These are phyloP conservation scores for Acacia concinna DNA, from an alignment of 331 rosid genomes.

Conservation along the genomic window DNA sequence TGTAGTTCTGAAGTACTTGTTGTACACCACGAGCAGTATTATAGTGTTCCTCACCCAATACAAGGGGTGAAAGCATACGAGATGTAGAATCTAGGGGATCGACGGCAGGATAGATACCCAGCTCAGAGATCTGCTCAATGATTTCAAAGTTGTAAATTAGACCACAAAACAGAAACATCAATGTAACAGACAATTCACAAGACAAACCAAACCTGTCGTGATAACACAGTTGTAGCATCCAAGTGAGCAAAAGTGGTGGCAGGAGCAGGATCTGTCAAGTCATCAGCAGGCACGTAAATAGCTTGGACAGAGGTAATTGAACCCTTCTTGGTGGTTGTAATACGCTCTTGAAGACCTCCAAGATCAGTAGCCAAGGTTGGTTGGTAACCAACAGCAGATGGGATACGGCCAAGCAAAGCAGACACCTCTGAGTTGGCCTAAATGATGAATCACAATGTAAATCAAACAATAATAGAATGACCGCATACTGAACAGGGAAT, in stretches of 20 bases:
- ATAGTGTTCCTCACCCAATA: constrained; percentile 81
- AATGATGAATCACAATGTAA: constrained; percentile 11
- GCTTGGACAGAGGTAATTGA: constrained; percentile 99
- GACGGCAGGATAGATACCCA: constrained; percentile 90
- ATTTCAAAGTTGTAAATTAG: neutral
- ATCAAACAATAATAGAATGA: neutral
- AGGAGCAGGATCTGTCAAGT: constrained; percentile 95
- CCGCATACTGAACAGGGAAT: neutral
- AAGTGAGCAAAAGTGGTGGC: constrained; percentile 93
- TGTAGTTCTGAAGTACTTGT: constrained; percentile 82
- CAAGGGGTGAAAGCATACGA: constrained; percentile 97
- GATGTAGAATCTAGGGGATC: constrained; percentile 93
- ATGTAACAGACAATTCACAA: neutral
- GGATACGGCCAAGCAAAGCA: constrained; percentile 99
- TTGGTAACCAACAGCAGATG: constrained; percentile 99
- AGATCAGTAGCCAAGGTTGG: constrained; percentile 98
- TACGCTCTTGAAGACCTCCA: constrained; percentile 99
- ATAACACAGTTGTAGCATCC: constrained; percentile 90
- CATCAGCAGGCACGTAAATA: constrained; percentile 89
- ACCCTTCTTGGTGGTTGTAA: constrained; percentile 98
- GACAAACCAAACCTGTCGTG: constrained; percentile 58
- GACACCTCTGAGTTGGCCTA: constrained; percentile 99
- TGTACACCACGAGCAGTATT: constrained; percentile 92
- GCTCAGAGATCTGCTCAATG: constrained; percentile 69
- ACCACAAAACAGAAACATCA: neutral